phyloP scores from a whole-genome alignment of 768 basidiomycete species.

The Mrakia blollopis region DNA sequence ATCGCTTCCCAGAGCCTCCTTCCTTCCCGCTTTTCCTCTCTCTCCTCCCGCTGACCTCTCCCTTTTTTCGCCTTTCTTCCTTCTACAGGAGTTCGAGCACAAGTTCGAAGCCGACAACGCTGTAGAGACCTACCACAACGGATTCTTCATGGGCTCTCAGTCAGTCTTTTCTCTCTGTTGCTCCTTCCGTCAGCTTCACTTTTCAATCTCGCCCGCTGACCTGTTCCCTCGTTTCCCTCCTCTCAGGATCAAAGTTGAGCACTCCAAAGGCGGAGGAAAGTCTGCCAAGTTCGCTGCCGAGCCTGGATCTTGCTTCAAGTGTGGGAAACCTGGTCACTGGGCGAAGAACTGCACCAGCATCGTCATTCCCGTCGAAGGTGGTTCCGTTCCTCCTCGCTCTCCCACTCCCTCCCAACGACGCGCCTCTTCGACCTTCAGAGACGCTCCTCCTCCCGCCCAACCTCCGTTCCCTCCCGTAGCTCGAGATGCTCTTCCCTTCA shows the following conservation, averaged over 20 bases:
- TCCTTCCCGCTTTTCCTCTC: not conserved
- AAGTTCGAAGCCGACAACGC: constrained; percentile 79
- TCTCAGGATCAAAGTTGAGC: constrained; percentile 73
- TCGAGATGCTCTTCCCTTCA: not conserved
- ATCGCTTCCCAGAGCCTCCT: no score
- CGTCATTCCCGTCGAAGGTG: not conserved
- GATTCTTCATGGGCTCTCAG: constrained; percentile 77
- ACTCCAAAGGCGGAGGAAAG: constrained; percentile 76
- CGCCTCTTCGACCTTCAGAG: constrained; percentile 33
- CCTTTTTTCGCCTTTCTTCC: constrained; percentile 39
- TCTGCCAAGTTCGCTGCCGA: constrained; percentile 77
- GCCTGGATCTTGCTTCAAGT: constrained; percentile 82
- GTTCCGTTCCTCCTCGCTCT: not conserved
- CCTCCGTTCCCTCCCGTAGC: not conserved
- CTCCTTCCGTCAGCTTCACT: not conserved
- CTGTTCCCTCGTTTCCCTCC: no score
- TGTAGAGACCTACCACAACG: constrained; percentile 81
- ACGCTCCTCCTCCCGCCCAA: constrained; percentile 21
- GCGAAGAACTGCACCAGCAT: constrained; percentile 55
- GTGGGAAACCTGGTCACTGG: constrained; percentile 81
- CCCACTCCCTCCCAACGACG: constrained; percentile 12
- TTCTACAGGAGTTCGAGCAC: constrained; percentile 69
- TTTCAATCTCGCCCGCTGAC: not conserved
- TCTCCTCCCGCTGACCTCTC: not conserved
- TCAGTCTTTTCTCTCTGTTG: not conserved